Evolutionary conservation across 2,329 filamentous ascomycete genomes (phyloP), one percentile per base, ranked within the genome.

Genomic region (Allantophomopsis cytisporea): DNA sequence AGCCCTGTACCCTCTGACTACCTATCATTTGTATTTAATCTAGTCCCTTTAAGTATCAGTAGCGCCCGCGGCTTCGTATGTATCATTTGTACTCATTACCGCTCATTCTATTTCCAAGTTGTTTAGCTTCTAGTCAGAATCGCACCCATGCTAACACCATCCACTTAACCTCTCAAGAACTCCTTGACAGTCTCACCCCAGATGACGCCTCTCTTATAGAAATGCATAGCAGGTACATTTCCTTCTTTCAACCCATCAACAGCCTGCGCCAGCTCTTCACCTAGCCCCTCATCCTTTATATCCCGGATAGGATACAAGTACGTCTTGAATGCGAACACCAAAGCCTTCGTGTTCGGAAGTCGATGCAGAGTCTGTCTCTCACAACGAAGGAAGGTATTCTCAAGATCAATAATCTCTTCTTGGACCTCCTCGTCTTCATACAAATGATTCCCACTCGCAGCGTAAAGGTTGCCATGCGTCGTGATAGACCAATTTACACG

Each of bases 271-370:
- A 80, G 50, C 7, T 64, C 64, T 48, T 69, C 65, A 0, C 66
- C 73, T 4, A 52, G 53, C 0, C 73, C 74, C 43, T 79, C 73
- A 4, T 64, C 63, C 49, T 71, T 74, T 35, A 80, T 56, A 38
- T 73, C 61, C 31, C 48, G 47, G 7, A 80, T 52, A 2, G 64
- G 63, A 53, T 80, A 78, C 41, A 65, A 57, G 53, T 77, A 80
- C 13, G 76, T 80, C 54, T 78, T 76, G 53, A 79, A 73, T 0
- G 61, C 64, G 56, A 80, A 80, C 0, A 78, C 63, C 15, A 80
- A 37, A 7, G 71, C 73, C 39, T 61, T 60, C 0, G 63, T 69
- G 36, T 56, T 45, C 4, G 72, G 72, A 18, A 80, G 52, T 1
- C 76, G 63, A 57, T 78, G 73, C 28, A 81, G 53, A 1, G 71